phyloP scores from a whole-genome alignment of 495 filamentous ascomycete genomes.

The Daldinia decipiens region DNA sequence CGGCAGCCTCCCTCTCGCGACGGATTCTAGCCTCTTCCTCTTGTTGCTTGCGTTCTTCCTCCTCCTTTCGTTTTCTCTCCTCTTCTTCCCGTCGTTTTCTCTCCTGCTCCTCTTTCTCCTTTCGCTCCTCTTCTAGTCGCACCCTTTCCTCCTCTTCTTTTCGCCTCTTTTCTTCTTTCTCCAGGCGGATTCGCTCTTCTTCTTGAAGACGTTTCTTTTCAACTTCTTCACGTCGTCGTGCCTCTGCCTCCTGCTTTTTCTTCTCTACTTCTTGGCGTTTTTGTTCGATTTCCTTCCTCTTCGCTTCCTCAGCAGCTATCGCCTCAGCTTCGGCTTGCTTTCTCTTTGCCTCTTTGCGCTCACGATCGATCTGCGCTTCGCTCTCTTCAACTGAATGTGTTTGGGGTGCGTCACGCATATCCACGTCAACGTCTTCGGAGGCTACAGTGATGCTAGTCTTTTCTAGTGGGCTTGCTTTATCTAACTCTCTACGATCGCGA shows the following conservation, averaged over 20 bases:
- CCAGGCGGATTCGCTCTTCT: slow-evolving; percentile 48
- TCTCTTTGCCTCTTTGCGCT: slow-evolving; percentile 55
- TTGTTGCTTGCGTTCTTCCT: slow-evolving; percentile 52
- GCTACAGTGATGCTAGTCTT: slow-evolving; percentile 58
- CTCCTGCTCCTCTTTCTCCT: slow-evolving; percentile 51
- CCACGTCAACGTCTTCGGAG: slow-evolving; percentile 58
- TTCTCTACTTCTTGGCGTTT: slow-evolving; percentile 63
- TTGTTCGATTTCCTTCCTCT: slow-evolving; percentile 55
- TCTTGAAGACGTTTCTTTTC: slow-evolving; percentile 49
- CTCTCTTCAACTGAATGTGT: slow-evolving; percentile 46
- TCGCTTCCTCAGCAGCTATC: slow-evolving; percentile 59
- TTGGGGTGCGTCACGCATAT: slow-evolving; percentile 57
- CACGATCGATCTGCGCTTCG: slow-evolving; percentile 55
- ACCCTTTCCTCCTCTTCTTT: slow-evolving; percentile 54
- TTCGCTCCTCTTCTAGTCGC: slow-evolving; percentile 54
- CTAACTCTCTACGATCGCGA: slow-evolving; percentile 52
- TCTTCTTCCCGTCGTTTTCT: slow-evolving; percentile 41
- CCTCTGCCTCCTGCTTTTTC: slow-evolving; percentile 52
- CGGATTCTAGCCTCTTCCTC: slow-evolving; percentile 58
- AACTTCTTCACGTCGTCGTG: slow-evolving; percentile 45
- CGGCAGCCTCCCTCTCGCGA: slow-evolving; percentile 56
- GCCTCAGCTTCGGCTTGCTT: slow-evolving; percentile 51
- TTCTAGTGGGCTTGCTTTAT: slow-evolving; percentile 52
- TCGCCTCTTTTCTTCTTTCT: slow-evolving; percentile 49
- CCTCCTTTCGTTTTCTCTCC: slow-evolving; percentile 45